Conservation (phyloP, 148 eudicot genomes). For the Persicaria maculosa region DNA sequence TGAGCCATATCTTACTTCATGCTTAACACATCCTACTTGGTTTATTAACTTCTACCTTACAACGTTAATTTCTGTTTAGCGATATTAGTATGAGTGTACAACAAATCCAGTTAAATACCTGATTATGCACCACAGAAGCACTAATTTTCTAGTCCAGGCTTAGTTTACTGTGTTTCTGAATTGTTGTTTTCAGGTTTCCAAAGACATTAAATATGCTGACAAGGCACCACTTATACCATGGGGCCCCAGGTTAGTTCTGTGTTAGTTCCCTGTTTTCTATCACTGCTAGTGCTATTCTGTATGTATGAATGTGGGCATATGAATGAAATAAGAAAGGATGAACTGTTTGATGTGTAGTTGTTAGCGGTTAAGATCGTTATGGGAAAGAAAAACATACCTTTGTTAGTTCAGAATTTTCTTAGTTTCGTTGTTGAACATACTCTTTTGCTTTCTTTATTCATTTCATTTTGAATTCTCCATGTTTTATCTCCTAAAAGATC, state of each 20-base stretch:
- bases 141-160: not conserved
- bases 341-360: not conserved
- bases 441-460: not conserved
- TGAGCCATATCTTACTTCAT: too few relatives aligned
- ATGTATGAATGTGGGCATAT: constrained; percentile 1
- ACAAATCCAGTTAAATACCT: too few relatives aligned
- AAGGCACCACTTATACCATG: constrained; percentile 79
- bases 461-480: not conserved
- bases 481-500: not conserved
- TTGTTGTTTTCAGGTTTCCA: constrained; percentile 51
- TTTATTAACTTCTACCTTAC: too few relatives aligned
- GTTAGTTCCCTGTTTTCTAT: not conserved
- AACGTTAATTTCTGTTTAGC: too few relatives aligned
- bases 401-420: not conserved
- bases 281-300: not conserved
- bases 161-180: not conserved
- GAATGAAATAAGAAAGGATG: not conserved
- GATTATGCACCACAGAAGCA: too few relatives aligned
- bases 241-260: constrained; percentile 75
- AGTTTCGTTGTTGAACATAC: not conserved
- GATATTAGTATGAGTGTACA: too few relatives aligned
- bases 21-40: too few relatives aligned
- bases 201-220: constrained; percentile 88
- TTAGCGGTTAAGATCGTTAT: not conserved
- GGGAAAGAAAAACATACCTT: not conserved